Percentiles rank a stretch among this genome's conserved stretches.
phyloP scores from a whole-genome alignment of 257 asterid genomes.

The Ballota nigra region DNA sequence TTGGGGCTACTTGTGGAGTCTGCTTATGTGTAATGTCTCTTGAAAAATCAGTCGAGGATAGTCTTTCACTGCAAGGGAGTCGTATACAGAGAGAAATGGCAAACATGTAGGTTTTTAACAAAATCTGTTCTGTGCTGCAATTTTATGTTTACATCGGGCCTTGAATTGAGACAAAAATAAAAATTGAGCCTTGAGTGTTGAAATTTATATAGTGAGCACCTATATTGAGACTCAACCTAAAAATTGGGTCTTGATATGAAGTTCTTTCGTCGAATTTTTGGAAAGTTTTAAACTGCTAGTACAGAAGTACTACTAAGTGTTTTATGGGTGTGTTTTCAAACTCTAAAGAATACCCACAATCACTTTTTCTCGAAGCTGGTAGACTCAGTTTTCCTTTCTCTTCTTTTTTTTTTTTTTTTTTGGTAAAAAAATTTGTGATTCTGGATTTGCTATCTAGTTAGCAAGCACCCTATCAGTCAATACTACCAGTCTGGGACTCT shows the following conservation, averaged over 20 bases:
- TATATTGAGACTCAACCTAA: not conserved
- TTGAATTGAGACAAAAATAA: no score
- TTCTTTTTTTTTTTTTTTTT: no score
- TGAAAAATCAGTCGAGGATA: constrained; percentile 35
- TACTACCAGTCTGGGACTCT: not conserved
- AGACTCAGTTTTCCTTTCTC: no score
- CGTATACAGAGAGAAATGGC: constrained; percentile 68
- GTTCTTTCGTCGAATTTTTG: not conserved
- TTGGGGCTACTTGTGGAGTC: constrained; percentile 39
- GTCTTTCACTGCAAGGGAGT: constrained; percentile 77
- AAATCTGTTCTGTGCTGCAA: not conserved
- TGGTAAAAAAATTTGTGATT: no score
- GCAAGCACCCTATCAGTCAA: no score
- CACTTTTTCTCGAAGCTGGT: no score
- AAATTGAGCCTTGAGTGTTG: not conserved
- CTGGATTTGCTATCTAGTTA: no score
- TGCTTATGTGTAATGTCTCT: constrained; percentile 36
- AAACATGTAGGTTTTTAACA: constrained; percentile 46
- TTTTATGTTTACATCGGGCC: not conserved
- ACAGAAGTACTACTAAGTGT: not conserved
- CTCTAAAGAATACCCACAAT: no score
- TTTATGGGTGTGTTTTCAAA: not conserved
- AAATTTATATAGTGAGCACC: not conserved
- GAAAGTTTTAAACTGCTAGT: not conserved
- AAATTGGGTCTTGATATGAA: not conserved